Base-by-base conservation (phyloP, 129 eudicot genomes). In the Centrapalus pauciflorus region DNA sequence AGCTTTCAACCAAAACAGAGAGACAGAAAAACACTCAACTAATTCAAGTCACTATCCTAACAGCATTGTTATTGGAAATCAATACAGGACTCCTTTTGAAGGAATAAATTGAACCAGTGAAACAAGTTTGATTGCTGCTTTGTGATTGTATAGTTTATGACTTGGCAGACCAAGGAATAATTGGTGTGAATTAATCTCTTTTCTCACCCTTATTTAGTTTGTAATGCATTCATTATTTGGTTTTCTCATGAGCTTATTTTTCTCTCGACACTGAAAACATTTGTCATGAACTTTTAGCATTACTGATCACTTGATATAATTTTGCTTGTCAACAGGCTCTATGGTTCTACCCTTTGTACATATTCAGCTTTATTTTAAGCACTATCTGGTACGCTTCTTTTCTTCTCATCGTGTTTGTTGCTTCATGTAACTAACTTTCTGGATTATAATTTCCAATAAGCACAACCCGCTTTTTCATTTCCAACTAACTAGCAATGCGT, bases 271-370 rank as follows among this genome's bases (percentile, higher is more conserved):
- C 48, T 19, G 19, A 59, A 46, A 71, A 30, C 60, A 71, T 45
- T 46, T 10, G 8, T 70, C 23, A 46, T 55, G 41, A 28, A 58
- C 19, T 55, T 21, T 23, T 38, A 41, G 43, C 23, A 33, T 26
- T 38, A 56, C 67, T 57, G 55, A 69, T 72, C 32, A 48, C n/a
- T 58, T 76, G 16, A 69, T 77, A 43, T 64, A 26, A 27, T 69
- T 71, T 43, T 71, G 50, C 4, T 35, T 75, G 16, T 48, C 8
- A 50, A 59, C 95, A 94, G 99, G 88, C 71, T 34, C 77, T 84
- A 41, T 94, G 99, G 99, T 94, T 94, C 83, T 89, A 81, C 79
- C 99, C 99, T 2, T 69, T 94, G 85, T 94, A 94, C 80, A 70
- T 85, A 70, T 84, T 85, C 81, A 94, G 99, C 90, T 72, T 84